A percentile compares a stretch with the other conserved stretches of the same genome.
These are phyloP conservation scores for Candida pseudoviswanathii DNA, from an alignment of 1,139 yeast species.

Conservation along the genomic window DNA sequence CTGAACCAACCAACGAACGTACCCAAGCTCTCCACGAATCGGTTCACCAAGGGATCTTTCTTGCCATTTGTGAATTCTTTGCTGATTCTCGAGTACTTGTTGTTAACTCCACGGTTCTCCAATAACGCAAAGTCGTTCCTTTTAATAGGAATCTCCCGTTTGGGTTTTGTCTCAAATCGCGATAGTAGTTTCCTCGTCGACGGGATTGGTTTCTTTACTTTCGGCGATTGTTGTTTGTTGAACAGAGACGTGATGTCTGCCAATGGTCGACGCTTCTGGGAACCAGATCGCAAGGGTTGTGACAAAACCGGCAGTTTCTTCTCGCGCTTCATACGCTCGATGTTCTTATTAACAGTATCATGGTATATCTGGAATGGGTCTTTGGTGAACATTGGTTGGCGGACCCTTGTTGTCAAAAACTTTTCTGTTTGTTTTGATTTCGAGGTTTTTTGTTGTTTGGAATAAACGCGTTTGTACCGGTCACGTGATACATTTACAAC, in stretches of 20 bases:
- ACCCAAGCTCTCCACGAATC: slow-evolving; percentile 5
- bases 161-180: slow-evolving; percentile 4
- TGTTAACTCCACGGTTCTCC: slow-evolving; percentile 11
- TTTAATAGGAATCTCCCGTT: slow-evolving; percentile 2
- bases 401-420: not conserved
- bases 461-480: no score
- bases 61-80: slow-evolving; percentile 5
- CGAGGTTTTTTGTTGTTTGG: slow-evolving; percentile 3
- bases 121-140: slow-evolving; percentile 8
- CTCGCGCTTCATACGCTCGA: slow-evolving; percentile 10
- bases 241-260: slow-evolving; percentile 1
- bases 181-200: slow-evolving; percentile 7
- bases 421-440: slow-evolving; percentile 2
- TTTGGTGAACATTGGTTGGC: slow-evolving; percentile 5
- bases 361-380: slow-evolving; percentile 12
- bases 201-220: slow-evolving; percentile 2
- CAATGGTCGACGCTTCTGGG: slow-evolving; percentile 3
- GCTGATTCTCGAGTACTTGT: slow-evolving; percentile 8
- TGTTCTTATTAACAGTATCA: slow-evolving; percentile 8
- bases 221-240: not conserved
- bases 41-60: slow-evolving; percentile 5
- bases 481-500: not conserved
- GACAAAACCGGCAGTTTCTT: slow-evolving; percentile 4
- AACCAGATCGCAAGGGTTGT: not conserved
- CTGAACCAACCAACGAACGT: slow-evolving; percentile 11